These are phyloP conservation scores for Bullera alba DNA, from an alignment of 768 basidiomycete species.

Conservation along the genomic window DNA sequence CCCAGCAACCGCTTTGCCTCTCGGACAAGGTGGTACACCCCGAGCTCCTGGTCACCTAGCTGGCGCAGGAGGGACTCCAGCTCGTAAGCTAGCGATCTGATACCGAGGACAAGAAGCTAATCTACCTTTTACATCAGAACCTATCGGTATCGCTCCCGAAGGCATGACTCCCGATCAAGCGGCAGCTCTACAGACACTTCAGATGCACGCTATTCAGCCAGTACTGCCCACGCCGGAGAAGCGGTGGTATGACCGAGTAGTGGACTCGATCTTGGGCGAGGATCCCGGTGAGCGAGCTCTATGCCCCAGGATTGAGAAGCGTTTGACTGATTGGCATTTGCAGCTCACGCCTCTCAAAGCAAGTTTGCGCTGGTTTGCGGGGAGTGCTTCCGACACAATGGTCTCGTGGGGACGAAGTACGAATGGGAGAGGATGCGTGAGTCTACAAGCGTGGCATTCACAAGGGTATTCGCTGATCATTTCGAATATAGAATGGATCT, in stretches of 20 bases:
- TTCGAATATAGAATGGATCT: constrained; percentile 28
- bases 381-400: constrained; percentile 45
- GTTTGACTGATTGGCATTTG: neutral
- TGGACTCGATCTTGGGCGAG: constrained; percentile 35
- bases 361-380: constrained; percentile 45
- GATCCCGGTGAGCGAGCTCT: constrained; percentile 39
- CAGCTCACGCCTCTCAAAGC: constrained; percentile 41
- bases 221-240: constrained; percentile 44
- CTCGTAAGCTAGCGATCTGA: constrained; percentile 12
- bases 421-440: constrained; percentile 46
- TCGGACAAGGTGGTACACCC: constrained; percentile 28
- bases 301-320: neutral
- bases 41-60: constrained; percentile 38
- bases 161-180: constrained; percentile 39
- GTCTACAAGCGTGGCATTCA: constrained; percentile 11
- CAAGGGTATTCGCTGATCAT: neutral
- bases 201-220: constrained; percentile 35
- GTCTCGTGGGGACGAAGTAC: constrained; percentile 41
- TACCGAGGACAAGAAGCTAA: neutral
- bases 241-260: constrained; percentile 43
- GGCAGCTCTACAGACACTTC: constrained; percentile 27
- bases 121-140: neutral
- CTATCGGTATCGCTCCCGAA: constrained; percentile 12
- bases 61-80: constrained; percentile 38
- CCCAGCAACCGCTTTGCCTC: no score